These are phyloP conservation scores for Chlorokybus atmophyticus DNA, from an alignment of 139 green algal species.

Conservation along the genomic window DNA sequence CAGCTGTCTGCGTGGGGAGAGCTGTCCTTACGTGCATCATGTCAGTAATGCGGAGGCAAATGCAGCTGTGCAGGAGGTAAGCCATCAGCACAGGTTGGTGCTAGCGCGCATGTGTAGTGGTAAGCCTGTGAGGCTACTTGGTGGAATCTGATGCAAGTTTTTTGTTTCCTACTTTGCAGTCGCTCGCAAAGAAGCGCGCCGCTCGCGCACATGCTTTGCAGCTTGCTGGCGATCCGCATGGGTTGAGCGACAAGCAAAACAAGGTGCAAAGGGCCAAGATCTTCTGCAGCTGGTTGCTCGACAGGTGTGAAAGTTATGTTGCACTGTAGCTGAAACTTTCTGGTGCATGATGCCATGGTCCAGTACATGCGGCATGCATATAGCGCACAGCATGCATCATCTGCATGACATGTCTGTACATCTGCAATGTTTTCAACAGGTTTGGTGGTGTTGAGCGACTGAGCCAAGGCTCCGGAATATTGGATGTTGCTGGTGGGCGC, in stretches of 20 bases:
- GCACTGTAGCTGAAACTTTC: neutral
- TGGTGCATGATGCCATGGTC: neutral
- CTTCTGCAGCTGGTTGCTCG: conserved; percentile 42
- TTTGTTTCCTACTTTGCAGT: no score
- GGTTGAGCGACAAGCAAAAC: conserved; percentile 2
- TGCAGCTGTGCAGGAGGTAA: no score
- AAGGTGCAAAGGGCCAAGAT: conserved; percentile 29
- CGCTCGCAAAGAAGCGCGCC: no score
- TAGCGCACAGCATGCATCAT: neutral
- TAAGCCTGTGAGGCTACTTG: no score
- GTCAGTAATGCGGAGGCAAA: no score
- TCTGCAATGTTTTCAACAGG: neutral
- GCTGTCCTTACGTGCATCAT: no score
- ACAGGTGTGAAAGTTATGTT: conserved; percentile 19
- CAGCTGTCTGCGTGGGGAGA: no score
- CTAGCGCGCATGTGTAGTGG: no score
- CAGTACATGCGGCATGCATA: neutral
- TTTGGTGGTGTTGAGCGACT: conserved; percentile 29
- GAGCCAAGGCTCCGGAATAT: conserved; percentile 28
- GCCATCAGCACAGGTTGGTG: no score
- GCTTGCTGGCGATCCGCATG: no score
- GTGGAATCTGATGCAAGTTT: no score
- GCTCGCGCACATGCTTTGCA: no score
- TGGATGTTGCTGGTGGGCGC: conserved; percentile 44
- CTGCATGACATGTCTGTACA: neutral